These are phyloP conservation scores for Centella asiatica DNA, from an alignment of 129 eudicot genomes.

Conservation along the genomic window DNA sequence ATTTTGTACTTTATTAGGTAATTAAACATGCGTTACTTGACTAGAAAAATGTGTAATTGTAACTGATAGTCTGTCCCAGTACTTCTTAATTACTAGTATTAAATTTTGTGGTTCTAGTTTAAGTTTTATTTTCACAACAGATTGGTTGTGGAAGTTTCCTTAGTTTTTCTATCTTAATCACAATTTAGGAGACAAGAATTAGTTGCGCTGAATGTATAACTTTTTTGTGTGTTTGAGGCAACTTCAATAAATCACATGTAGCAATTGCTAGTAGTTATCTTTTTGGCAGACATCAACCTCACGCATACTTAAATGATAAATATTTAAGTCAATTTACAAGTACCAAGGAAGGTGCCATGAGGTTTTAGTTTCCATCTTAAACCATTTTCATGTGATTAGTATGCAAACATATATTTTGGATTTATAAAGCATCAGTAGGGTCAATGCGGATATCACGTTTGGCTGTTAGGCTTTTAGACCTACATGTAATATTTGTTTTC, in stretches of 20 bases:
- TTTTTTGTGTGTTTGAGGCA: background rate
- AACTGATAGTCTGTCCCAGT: background rate
- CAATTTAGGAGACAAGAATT: background rate
- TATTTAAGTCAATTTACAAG: background rate
- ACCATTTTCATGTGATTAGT: background rate
- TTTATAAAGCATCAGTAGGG: background rate
- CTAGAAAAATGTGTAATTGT: background rate
- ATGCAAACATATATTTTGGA: background rate
- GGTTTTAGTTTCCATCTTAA: background rate
- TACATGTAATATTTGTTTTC: too few species aligned
- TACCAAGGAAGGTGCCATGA: background rate
- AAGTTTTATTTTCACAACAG: background rate
- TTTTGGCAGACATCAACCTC: background rate
- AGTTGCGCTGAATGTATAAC: background rate
- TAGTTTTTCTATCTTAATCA: background rate
- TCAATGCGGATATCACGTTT: background rate
- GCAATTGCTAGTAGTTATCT: background rate
- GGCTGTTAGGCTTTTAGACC: too few species aligned
- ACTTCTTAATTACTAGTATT: background rate
- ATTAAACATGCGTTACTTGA: background rate
- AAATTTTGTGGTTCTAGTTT: background rate
- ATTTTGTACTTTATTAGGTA: background rate
- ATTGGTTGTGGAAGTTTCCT: background rate
- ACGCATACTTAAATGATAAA: background rate
- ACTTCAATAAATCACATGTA: background rate